These are phyloP conservation scores for Blastobotrys petasosporus DNA, from an alignment of 1,139 yeast species.

Conservation along the genomic window DNA sequence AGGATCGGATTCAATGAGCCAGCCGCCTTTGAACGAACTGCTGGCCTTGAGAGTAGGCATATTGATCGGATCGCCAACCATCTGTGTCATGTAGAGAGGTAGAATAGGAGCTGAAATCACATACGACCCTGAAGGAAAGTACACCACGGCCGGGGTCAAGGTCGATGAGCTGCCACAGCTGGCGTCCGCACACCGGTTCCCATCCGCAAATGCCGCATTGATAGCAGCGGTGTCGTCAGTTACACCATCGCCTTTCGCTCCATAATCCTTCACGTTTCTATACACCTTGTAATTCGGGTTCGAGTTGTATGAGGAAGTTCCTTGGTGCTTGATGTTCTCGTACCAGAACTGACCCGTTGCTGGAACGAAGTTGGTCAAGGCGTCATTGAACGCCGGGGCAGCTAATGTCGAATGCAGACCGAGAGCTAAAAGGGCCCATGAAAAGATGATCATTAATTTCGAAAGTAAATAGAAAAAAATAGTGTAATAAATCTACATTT, in stretches of 20 bases:
- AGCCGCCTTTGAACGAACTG: slow-evolving; percentile 3
- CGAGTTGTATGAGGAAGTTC: slow-evolving; percentile 12
- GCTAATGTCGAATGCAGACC: too few species aligned
- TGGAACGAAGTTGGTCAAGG: too few species aligned
- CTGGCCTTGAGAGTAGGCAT: slow-evolving; percentile 11
- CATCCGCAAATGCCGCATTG: slow-evolving; percentile 10
- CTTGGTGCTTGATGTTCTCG: slow-evolving; percentile 10
- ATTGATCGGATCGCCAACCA: slow-evolving; percentile 12
- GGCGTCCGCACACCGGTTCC: neutral
- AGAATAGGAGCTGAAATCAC: slow-evolving; percentile 8
- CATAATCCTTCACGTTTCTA: slow-evolving; percentile 14
- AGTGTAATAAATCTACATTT: too few species aligned
- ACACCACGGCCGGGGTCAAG: slow-evolving; percentile 15
- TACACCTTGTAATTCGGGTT: slow-evolving; percentile 10
- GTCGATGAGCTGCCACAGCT: slow-evolving; percentile 12
- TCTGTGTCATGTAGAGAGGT: slow-evolving; percentile 11
- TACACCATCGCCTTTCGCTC: too few species aligned
- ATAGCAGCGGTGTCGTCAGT: slow-evolving; percentile 15
- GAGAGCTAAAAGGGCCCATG: too few species aligned
- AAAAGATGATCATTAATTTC: too few species aligned
- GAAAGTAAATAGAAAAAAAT: too few species aligned
- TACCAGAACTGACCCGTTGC: slow-evolving; percentile 4
- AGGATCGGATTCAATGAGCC: slow-evolving; percentile 10
- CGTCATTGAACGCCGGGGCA: too few species aligned
- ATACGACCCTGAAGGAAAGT: slow-evolving; percentile 1